These are phyloP conservation scores for Ceratocystis papillata DNA, from an alignment of 2,329 filamentous ascomycete species.

Conservation along the genomic window DNA sequence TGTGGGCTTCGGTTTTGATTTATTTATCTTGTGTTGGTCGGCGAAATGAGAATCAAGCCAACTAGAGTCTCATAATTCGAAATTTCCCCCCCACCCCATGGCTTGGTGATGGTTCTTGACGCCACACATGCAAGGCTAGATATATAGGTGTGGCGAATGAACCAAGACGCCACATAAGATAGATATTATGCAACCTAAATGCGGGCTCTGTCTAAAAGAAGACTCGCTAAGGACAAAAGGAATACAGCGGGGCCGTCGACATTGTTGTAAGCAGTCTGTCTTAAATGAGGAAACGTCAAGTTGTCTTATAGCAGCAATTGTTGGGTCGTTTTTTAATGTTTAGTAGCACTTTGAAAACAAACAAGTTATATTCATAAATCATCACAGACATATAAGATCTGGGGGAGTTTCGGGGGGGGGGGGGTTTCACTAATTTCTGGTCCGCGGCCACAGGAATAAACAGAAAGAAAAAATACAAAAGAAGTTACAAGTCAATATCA, in stretches of 20 bases:
- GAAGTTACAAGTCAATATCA: background rate
- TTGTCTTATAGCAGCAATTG: background rate
- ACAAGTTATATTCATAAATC: constrained; percentile 15
- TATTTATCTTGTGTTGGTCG: background rate
- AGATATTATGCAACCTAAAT: background rate
- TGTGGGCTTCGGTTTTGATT: background rate
- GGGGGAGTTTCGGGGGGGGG: constrained; percentile 10
- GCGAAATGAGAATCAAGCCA: background rate
- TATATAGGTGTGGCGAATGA: background rate
- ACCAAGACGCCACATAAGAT: background rate
- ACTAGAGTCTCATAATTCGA: no score
- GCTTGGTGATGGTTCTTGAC: constrained; percentile 2
- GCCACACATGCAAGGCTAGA: constrained; percentile 15
- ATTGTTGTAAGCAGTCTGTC: background rate
- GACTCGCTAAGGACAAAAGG: background rate
- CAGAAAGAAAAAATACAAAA: background rate
- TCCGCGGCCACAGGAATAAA: constrained; percentile 1
- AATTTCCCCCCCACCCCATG: constrained; percentile 12
- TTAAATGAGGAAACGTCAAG: background rate
- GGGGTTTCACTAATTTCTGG: background rate
- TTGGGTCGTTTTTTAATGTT: background rate
- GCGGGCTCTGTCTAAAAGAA: background rate
- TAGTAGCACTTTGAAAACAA: background rate
- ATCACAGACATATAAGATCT: constrained; percentile 15
- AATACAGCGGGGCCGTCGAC: background rate